phyloP scores from a whole-genome alignment of 1,284 basidiomycete genomes.

The Ganoderma resinaceum region DNA sequence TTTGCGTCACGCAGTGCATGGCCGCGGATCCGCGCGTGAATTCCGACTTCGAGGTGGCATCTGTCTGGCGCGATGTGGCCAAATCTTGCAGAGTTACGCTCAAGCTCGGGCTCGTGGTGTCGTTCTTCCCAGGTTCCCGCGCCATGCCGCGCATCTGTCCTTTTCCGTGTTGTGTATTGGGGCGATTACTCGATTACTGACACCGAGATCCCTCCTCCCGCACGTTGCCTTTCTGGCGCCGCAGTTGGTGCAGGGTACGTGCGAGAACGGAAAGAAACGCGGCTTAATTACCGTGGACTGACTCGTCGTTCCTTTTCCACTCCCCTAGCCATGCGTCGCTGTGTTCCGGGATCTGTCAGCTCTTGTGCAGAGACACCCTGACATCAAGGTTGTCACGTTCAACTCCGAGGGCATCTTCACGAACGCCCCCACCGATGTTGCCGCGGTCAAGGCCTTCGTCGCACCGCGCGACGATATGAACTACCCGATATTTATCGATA shows the following conservation, averaged over 20 bases:
- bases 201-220: slow-evolving; percentile 26
- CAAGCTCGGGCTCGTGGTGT: slow-evolving; percentile 6
- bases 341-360: slow-evolving; percentile 39
- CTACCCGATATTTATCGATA: slow-evolving; percentile 41
- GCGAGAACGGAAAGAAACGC: slow-evolving; percentile 29
- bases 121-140: slow-evolving; percentile 2
- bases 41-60: background rate
- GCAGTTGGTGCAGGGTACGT: slow-evolving; percentile 39
- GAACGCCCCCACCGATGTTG: slow-evolving; percentile 36
- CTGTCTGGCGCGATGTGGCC: background rate
- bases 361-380: slow-evolving; percentile 35
- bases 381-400: slow-evolving; percentile 42
- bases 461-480: slow-evolving; percentile 38
- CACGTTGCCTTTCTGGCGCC: slow-evolving; percentile 4
- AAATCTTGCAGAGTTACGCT: background rate
- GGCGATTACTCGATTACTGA: slow-evolving; percentile 31
- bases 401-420: slow-evolving; percentile 44
- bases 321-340: slow-evolving; percentile 41
- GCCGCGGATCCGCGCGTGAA: background rate
- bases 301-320: slow-evolving; percentile 21
- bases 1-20: slow-evolving; percentile 3
- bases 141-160: slow-evolving; percentile 13
- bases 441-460: slow-evolving; percentile 38
- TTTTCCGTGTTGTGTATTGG: slow-evolving; percentile 23
- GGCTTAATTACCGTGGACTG: slow-evolving; percentile 32